phyloP scores from a whole-genome alignment of 176 grass and related monocot genomes.

The Coix lacrymajobi region DNA sequence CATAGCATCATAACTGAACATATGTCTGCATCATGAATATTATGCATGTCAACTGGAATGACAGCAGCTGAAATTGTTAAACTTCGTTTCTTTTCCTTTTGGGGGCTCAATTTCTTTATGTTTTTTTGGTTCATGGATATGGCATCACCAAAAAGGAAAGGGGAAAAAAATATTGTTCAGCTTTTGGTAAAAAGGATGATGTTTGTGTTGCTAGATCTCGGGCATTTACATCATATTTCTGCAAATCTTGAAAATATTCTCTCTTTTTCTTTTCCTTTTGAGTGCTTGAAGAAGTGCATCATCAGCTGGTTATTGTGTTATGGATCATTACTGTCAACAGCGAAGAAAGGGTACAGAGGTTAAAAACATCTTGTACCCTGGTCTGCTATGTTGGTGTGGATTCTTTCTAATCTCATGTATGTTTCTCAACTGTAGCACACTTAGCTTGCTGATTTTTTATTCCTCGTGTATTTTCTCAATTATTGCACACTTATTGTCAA shows the following conservation, averaged over 20 bases:
- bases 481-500: too few species aligned
- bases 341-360: background rate
- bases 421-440: background rate
- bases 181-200: background rate
- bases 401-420: background rate
- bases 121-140: background rate
- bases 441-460: too few species aligned
- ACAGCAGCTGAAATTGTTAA: background rate
- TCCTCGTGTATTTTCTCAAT: too few species aligned
- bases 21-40: background rate
- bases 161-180: background rate
- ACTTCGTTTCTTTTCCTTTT: background rate
- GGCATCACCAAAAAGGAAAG: background rate
- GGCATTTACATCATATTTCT: background rate
- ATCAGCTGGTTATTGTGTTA: background rate
- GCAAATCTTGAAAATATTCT: background rate
- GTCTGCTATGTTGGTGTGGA: background rate
- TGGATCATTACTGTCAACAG: background rate
- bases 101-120: background rate
- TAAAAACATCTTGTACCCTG: background rate
- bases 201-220: background rate
- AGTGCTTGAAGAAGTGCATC: background rate
- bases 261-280: background rate
- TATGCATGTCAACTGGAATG: background rate
- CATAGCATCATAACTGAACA: conserved; percentile 13